Base-by-base conservation (phyloP, 2,329 filamentous ascomycete genomes). In the Talaromyces sp. region DNA sequence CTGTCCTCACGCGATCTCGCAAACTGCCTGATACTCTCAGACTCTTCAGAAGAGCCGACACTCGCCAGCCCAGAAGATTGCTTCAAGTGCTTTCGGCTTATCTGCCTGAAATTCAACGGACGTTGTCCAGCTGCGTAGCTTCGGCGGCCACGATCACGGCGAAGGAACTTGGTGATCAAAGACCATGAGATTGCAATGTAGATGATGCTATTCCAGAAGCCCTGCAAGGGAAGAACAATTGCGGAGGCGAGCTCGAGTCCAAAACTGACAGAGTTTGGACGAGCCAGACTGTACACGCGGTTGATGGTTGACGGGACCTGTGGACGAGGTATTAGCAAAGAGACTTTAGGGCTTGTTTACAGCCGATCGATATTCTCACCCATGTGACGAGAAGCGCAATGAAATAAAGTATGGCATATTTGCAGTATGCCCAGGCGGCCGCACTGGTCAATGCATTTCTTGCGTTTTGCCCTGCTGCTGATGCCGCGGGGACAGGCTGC, bases 141-240 rank as follows among this genome's bases (percentile, higher is more conserved):
- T 53, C 30, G 50, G 16, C 28, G 42, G 10, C 36, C 52, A 1
- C 57, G 53, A 31, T 59, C 33, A n/a, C 28, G 53, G 33, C 42
- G n/a, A 31, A 58, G 14, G 12, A 64, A 31, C 34, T 76, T 75
- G 70, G 82, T 82, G 70, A 86, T 87, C 0, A 87, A 87, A 56
- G 83, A 75, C 81, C 86, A 85, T 5, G 88, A 91, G 1, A 89
- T 91, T 10, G 85, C 82, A 16, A 86, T 76, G 74, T 95, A 96
- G 66, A 96, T 91, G 62, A 90, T 74, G 18, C 87, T 85, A 72
- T 96, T 96, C 90, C 91, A 95, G 69, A 93, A 90, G 0, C 91
- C 91, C 71, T 96, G 91, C 0, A 92, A 81, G 0, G 91, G 91
- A 8, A 96, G 81, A 0, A 95, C 90, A 47, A 91, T 82, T 0